These are phyloP conservation scores for Neospermospora avenae DNA, from an alignment of 2,329 filamentous ascomycete genomes.

Conservation along the genomic window DNA sequence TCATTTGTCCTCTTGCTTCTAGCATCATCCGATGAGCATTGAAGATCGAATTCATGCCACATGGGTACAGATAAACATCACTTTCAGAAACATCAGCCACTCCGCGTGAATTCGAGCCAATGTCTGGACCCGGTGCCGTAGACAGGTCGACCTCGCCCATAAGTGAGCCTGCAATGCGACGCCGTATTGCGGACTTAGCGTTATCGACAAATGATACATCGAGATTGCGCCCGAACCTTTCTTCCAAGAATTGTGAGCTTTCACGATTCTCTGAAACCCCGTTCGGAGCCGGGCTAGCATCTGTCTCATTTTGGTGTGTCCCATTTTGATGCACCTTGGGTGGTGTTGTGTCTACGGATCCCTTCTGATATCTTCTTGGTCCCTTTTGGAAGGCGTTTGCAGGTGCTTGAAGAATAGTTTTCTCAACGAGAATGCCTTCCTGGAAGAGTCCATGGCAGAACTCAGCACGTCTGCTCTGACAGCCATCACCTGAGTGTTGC, in stretches of 20 bases:
- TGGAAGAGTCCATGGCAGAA: slow-evolving; percentile 77
- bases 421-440: slow-evolving; percentile 61
- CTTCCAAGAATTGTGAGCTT: slow-evolving; percentile 80
- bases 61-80: slow-evolving; percentile 85
- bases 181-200: slow-evolving; percentile 80
- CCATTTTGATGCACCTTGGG: slow-evolving; percentile 20
- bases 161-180: slow-evolving; percentile 84
- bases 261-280: slow-evolving; percentile 48
- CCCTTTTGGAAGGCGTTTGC: slow-evolving; percentile 43
- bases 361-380: slow-evolving; percentile 75
- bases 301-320: slow-evolving; percentile 14
- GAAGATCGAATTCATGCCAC: slow-evolving; percentile 95
- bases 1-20: slow-evolving; percentile 57
- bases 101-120: slow-evolving; percentile 49
- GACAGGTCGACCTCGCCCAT: slow-evolving; percentile 66
- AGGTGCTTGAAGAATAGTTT: slow-evolving; percentile 30
- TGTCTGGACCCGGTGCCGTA: slow-evolving; percentile 50
- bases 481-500: slow-evolving; percentile 92
- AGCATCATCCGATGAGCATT: slow-evolving; percentile 76
- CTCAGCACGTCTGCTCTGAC: slow-evolving; percentile 87
- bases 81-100: slow-evolving; percentile 70
- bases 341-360: slow-evolving; percentile 44
- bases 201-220: slow-evolving; percentile 74
- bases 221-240: slow-evolving; percentile 89
- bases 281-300: background rate